Base-by-base conservation (phyloP, 2,329 filamentous ascomycete genomes). In the Diaporthe sp. region DNA sequence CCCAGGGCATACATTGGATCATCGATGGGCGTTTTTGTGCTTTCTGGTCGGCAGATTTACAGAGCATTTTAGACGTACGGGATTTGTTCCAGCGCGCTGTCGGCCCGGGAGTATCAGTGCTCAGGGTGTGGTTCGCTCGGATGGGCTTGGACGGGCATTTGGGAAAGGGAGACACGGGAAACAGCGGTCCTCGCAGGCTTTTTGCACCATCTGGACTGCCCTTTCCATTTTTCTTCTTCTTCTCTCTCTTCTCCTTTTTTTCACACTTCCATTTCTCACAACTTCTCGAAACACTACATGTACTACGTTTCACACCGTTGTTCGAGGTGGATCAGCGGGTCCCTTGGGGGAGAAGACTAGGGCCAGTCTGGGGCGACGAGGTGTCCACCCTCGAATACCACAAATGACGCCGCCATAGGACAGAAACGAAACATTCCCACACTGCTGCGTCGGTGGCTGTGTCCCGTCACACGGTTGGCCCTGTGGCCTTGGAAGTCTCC, bases 11-110 rank as follows among this genome's bases (percentile, higher is more conserved):
- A 34, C 42, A 65, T 34, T 49, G 34, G 65, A n/a, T 42, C 49
- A 70, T 34, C n/a, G 65, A 55, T 55, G 65, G 65, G 65, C 65
- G 47, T 70, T 70, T 70, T 70, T n/a, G 47, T 55, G 65, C 65
- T 55, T 70, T 70, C 65, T 70, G 47, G 65, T 42, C 65, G 34
- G 65, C 65, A 70, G 49, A 55, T 53, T 55, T 28, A 70, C 49
- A 55, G 47, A 70, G 65, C 65, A 55, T 70, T 31, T 28, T 70
- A 70, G 65, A 70, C 49, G 31, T 42, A 31, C n/a, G 34, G 47
- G 15, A 22, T 65, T 51, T 70, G 65, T 70, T 70, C 49, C 65
- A 55, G 47, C 65, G 49, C 65, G 61, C 61, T 34, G 61, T 67
- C 34, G 49, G 65, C 49, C 65, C 34, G 49, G 22, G 65, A 70